Evolutionary conservation across 768 basidiomycete species (phyloP), one percentile per base, ranked within the genome.

Genomic region (Cystofilobasidium ferigula): DNA sequence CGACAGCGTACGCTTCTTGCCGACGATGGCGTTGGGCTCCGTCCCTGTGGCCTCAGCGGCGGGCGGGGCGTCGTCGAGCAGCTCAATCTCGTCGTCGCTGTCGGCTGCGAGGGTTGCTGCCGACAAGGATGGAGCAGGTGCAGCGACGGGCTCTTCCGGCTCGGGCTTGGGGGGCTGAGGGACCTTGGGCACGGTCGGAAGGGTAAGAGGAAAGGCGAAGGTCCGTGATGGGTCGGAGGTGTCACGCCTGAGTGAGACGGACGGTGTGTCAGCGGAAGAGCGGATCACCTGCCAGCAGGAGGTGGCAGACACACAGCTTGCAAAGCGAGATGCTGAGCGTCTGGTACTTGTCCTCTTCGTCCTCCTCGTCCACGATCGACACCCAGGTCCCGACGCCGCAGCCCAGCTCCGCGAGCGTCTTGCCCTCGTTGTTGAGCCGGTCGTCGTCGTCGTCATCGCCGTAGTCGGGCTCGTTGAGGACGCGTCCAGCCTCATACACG

Each of bases 391-490:
- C 91, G 62, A 85, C 78, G 0, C 81, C 83, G 36, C 94, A 84
- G 56, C 83, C 86, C 62, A 98, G 72, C 70, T 88, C 88, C 69
- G 84, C 87, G 70, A 99, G 74, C 56, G 89, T 90, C 68, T 86
- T 81, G 2, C 82, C 85, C 68, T 82, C 73, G 71, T 97, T 97
- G 71, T 97, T 32, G n/a, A 59, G 14, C 22, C 62, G 42, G 16
- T 58, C 60, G 36, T 67, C 66, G n/a, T 51, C 58, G 35, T n/a
- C n/a, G n/a, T 67, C 66, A 35, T 57, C 93, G 54, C 89, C 86
- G 81, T 87, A 94, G 73, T 98, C 94, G 9, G 90, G 89, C 72
- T 98, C 95, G 69, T 84, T 86, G 63, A 99, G 77, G 53, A 99
- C 76, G 51, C 92, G 81, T 71, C 86, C 85, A 56, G 88, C 91